Evolutionary conservation across 768 basidiomycete genomes (phyloP), one percentile per base, ranked within the genome.

Genomic region (Roridomyces roridus): DNA sequence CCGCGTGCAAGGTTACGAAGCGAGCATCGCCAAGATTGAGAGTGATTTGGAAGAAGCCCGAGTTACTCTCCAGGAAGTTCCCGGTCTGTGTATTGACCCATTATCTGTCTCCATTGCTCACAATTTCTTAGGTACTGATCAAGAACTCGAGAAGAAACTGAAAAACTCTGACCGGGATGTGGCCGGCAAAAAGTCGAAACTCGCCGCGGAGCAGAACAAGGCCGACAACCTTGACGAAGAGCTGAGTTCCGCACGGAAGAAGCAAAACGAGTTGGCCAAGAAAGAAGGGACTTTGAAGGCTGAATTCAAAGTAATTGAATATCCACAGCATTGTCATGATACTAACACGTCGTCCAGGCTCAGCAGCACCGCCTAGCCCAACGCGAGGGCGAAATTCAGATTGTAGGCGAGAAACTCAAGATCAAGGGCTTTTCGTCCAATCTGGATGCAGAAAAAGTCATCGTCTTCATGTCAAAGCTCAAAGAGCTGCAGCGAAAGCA

Each of bases 351-450:
- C 41, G 14, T 36, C 8, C 56, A 96, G 94, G 84, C 85, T 14
- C 91, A 96, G 72, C 84, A 87, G 49, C 77, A 82, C 42, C 86
- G 89, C 23, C 72, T 95, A 35, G 64, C 69, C 2, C 85, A 87
- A 5, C 86, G 96, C 26, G 94, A 96, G 68, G 77, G 80, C 14
- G 74, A 88, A 21, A 87, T 98, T 51, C 85, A 83, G 12, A 84
- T 87, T 44, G 83, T 93, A 15, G 81, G 86, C 46, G 76, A 84
- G 31, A 85, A 85, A 60, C 77, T 90, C 63, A 79, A 81, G 9
- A 87, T 98, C 63, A 85, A 85, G 46, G 93, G 92, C 0, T 94
- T 85, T 67, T 85, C 84, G 48, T 79, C 85, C 0, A 87, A 88
- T 2, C 77, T 95, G 31, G 88, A 88, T 46, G 80, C 85, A 36